Conservation (phyloP, 495 filamentous ascomycete species). For the Pseudomonodictys pantanalensis region DNA sequence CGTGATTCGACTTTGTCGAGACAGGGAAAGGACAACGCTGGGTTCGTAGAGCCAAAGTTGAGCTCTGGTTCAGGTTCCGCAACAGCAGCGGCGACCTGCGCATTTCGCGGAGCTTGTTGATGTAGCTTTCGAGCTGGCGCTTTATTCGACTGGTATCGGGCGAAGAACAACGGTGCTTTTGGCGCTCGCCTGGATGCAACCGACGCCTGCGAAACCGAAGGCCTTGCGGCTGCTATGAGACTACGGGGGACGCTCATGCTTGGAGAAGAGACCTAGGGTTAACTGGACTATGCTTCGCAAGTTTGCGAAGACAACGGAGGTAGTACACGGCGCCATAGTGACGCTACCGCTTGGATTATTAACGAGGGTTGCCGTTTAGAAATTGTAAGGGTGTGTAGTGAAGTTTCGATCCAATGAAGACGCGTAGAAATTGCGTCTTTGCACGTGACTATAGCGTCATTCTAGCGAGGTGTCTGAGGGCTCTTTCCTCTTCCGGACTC, state of each 20-base stretch:
- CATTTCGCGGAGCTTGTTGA: slow-evolving; percentile 21
- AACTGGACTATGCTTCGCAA: not conserved
- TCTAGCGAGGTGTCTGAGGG: not conserved
- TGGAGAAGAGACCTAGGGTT: not conserved
- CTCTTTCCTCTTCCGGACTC: not conserved
- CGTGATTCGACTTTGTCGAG: slow-evolving; percentile 86
- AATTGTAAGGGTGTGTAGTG: not conserved
- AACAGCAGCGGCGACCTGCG: slow-evolving; percentile 14
- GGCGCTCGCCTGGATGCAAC: not conserved
- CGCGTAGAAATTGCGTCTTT: slow-evolving; percentile 3
- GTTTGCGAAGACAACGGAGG: not conserved
- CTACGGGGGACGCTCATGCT: slow-evolving; percentile 29
- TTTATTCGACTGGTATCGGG: slow-evolving; percentile 23
- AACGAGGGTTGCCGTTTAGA: not conserved
- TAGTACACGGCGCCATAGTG: slow-evolving; percentile 5
- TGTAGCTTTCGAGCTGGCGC: slow-evolving; percentile 29
- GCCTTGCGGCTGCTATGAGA: slow-evolving; percentile 13
- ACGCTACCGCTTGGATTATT: slow-evolving; percentile 8
- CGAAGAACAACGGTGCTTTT: not conserved
- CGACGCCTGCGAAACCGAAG: slow-evolving; percentile 1
- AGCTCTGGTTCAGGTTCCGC: slow-evolving; percentile 8
- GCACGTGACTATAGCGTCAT: not conserved
- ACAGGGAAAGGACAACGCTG: slow-evolving; percentile 91
- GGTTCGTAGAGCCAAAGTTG: slow-evolving; percentile 61
- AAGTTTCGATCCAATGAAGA: not conserved